Base-by-base conservation (phyloP, 1,284 basidiomycete species). In the Porogramme epimiltina region DNA sequence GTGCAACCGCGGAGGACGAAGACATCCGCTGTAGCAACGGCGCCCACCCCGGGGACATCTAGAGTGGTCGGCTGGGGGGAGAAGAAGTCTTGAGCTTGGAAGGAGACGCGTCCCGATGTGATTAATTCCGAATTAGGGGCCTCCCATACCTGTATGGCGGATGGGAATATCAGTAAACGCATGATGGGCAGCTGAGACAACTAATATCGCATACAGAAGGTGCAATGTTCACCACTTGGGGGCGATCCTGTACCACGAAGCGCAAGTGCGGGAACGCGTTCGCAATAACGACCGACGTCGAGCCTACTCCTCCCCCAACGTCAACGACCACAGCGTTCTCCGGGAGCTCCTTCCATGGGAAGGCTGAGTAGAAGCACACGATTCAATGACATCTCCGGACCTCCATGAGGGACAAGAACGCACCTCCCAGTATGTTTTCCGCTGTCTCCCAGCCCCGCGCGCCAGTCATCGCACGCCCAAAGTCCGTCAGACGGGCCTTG, bases 1-100 rank as follows among this genome's bases (percentile, higher is more conserved):
- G 86, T 72, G 45, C 88, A 77, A 11, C 84, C 84, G n/a, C 87
- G 81, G 42, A 89, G 73, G n/a, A 89, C 70, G 66, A 84, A 89
- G 26, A 88, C 78, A 0, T 82, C 76, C 1, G 85, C 69, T 24
- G 55, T 55, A 6, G 36, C 20, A 22, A 47, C 34, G 48, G 43
- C 25, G 4, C 44, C 45, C 20, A 49, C 31, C 15, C 49, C 52
- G 42, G 45, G 6, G 34, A 43, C 20, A 45, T 51, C 16, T 61
- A 62, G 18, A 1, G 24, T 19, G 62, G 63, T 44, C 0, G 81
- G 81, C 59, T 89, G 87, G 2, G 80, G 76, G 13, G 74, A 76
- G 64, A 89, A 87, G 65, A 89, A 89, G 67, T 88, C 84, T 51
- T 89, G 87, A 3, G 78, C 84, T 81, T 82, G 78, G 60, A 90